Evolutionary conservation across 2,329 filamentous ascomycete genomes (phyloP).

Genomic region (Remersonia thermophila): DNA sequence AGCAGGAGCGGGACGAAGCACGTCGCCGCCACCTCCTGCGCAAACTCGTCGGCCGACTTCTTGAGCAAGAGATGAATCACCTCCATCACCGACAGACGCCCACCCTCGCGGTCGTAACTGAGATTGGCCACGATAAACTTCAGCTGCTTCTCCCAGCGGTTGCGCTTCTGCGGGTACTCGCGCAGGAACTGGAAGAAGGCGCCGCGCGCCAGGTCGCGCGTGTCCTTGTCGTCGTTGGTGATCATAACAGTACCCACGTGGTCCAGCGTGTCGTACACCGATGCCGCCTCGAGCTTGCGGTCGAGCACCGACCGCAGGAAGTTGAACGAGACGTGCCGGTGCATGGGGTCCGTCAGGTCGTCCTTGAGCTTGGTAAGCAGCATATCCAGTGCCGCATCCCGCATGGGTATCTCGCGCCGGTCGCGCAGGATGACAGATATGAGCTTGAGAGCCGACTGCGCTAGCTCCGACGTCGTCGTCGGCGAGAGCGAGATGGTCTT

Average conservation of each 20-base stretch:
- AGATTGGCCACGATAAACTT: slow-evolving; percentile 83
- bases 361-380: slow-evolving; percentile 71
- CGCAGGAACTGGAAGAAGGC: slow-evolving; percentile 90
- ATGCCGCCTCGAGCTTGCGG: slow-evolving; percentile 70
- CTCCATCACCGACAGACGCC: slow-evolving; percentile 86
- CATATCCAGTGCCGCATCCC: slow-evolving; percentile 70
- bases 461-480: slow-evolving; percentile 68
- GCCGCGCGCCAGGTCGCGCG: slow-evolving; percentile 74
- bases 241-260: slow-evolving; percentile 88
- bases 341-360: slow-evolving; percentile 83
- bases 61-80: slow-evolving; percentile 73
- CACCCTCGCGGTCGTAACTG: slow-evolving; percentile 78
- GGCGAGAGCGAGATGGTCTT: slow-evolving; percentile 66
- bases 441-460: slow-evolving; percentile 81
- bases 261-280: slow-evolving; percentile 85
- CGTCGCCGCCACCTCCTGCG: slow-evolving; percentile 67
- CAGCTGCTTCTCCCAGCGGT: slow-evolving; percentile 78
- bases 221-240: slow-evolving; percentile 81
- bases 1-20: slow-evolving; percentile 82
- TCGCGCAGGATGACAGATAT: slow-evolving; percentile 77
- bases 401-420: slow-evolving; percentile 60
- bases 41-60: slow-evolving; percentile 70
- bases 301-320: slow-evolving; percentile 82
- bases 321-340: slow-evolving; percentile 87
- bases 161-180: slow-evolving; percentile 87